A percentile compares a stretch with the other conserved stretches of the same genome.
Conservation (phyloP, 2,329 filamentous ascomycete species). For the Apiospora saccharicola region DNA sequence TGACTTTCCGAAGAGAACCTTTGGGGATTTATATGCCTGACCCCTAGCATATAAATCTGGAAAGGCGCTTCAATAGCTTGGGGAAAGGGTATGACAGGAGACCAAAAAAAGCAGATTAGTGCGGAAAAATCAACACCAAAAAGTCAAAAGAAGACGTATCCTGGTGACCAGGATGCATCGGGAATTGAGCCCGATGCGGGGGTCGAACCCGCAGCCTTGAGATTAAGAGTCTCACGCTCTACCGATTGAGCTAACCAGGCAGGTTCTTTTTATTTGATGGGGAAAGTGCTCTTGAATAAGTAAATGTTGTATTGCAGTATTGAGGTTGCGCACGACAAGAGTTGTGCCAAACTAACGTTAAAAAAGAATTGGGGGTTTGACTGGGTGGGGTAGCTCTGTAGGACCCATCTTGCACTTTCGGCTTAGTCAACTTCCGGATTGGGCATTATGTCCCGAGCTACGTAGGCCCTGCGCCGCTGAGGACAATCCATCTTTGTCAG, state of each 20-base stretch:
- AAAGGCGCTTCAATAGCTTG: too few relatives aligned
- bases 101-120: background rate
- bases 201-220: constrained; percentile 49
- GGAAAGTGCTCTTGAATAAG: background rate
- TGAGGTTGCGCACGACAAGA: background rate
- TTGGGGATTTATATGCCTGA: too few relatives aligned
- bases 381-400: background rate
- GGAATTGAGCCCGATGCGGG: constrained; percentile 52
- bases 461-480: background rate
- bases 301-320: background rate
- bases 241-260: constrained; percentile 71
- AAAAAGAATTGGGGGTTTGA: background rate
- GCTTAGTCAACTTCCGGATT: background rate
- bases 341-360: background rate
- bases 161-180: constrained; percentile 4
- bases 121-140: background rate
- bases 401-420: too few relatives aligned
- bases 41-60: too few relatives aligned
- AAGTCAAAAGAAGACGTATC: background rate
- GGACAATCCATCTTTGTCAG: background rate
- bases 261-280: background rate
- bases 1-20: too few relatives aligned
- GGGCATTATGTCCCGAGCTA: background rate
- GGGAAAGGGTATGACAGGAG: background rate
- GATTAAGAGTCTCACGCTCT: constrained; percentile 73